Evolutionary conservation across 192 early-diverging fungal species (phyloP), one percentile per base, ranked within the genome.

Genomic region (Pilobolus umbonatus): DNA sequence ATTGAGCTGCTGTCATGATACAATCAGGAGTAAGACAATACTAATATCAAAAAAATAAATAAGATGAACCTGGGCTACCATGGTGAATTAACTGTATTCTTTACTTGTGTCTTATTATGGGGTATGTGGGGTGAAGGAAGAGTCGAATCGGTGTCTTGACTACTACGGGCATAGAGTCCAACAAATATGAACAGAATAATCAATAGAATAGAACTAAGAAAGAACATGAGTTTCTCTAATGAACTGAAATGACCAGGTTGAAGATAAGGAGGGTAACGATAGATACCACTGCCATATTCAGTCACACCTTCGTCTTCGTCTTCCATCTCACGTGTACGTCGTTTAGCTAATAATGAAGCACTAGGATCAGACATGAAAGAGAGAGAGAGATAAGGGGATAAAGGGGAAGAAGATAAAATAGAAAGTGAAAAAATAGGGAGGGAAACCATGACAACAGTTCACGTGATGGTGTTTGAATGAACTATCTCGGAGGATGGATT

Each of bases 1-100:
- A 80, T 26, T 75, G 59, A 4, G 77, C 77, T 15, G 85, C 80
- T 1, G 78, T 73, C 4, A 83, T 68, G 21, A 86, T 79, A 64
- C 85, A 87, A 26, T 85, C 75, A 9, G 73, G 66, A 11, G 72
- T 72, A 3, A 61, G 63, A 54, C 85, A 87, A 0, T 69, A 59
- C 17, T 26, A 26, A 19, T 63, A 36, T 6, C 17, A 24, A 34
- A 47, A 35, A 5, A 35, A 36, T n/a, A n/a, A n/a, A n/a, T n/a
- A n/a, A n/a, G n/a, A n/a, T n/a, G n/a, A n/a, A n/a, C n/a, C n/a
- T n/a, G n/a, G n/a, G n/a, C n/a, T n/a, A n/a, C n/a, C n/a, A n/a
- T n/a, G n/a, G n/a, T n/a, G n/a, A n/a, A n/a, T n/a, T n/a, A 31
- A 19, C 21, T 28, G 5, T 56, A 5, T n/a, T 29, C n/a, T 12